Percentiles rank a stretch among this genome's conserved stretches.
Evolutionary conservation across 805 yeast genomes (phyloP).

Genomic region (Hanseniaspora guilliermondii): DNA sequence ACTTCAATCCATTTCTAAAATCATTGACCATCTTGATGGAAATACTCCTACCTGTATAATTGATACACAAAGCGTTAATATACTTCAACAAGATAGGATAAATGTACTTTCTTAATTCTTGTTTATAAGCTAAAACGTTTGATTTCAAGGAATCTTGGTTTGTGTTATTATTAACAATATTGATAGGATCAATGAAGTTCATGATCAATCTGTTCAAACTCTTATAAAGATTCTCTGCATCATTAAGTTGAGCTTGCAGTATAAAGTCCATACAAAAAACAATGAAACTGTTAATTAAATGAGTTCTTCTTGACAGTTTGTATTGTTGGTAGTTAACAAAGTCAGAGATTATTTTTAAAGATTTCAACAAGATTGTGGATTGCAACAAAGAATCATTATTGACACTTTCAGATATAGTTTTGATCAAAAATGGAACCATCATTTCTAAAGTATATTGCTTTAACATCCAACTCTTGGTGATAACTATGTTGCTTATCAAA

Average conservation of each 20-base stretch:
- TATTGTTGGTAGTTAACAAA: constrained; percentile 56
- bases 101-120: constrained; percentile 49
- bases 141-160: constrained; percentile 38
- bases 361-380: constrained; percentile 14
- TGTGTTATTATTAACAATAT: constrained; percentile 23
- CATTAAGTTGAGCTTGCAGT: not conserved
- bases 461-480: constrained; percentile 43
- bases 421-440: constrained; percentile 32
- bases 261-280: constrained; percentile 37
- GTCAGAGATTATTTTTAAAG: constrained; percentile 36
- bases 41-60: not conserved
- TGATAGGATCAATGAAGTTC: constrained; percentile 64
- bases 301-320: constrained; percentile 61
- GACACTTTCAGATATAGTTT: constrained; percentile 17
- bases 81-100: constrained; percentile 47
- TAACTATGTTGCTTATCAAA: not conserved
- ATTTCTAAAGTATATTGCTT: constrained; percentile 57
- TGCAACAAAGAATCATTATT: not conserved
- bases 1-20: constrained; percentile 38
- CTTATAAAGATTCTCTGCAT: constrained; percentile 24
- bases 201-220: constrained; percentile 47
- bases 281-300: constrained; percentile 42
- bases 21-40: constrained; percentile 13
- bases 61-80: constrained; percentile 37
- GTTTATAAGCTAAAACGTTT: constrained; percentile 41